These are phyloP conservation scores for Ramaria sp. DNA, from an alignment of 768 basidiomycete species.

Conservation along the genomic window DNA sequence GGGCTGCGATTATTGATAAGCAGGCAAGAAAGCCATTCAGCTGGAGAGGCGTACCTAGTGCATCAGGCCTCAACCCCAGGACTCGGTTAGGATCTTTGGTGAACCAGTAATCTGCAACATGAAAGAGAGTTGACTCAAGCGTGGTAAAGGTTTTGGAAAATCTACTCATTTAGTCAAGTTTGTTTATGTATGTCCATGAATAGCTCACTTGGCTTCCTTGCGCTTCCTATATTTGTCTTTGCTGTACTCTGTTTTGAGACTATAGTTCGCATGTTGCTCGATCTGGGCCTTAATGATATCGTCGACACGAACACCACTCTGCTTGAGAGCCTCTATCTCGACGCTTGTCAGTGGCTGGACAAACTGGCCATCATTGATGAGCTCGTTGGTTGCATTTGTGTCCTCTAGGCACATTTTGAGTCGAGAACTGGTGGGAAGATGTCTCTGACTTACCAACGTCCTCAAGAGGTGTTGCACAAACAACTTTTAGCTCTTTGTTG, in stretches of 20 bases:
- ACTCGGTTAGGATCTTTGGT: conserved; percentile 72
- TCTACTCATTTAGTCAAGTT: conserved; percentile 27
- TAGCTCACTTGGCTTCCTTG: conserved; percentile 86
- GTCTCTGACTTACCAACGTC: conserved; percentile 58
- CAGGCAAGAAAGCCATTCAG: neutral
- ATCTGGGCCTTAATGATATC: conserved; percentile 95
- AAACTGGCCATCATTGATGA: conserved; percentile 79
- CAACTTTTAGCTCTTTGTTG: conserved; percentile 52
- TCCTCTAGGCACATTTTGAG: conserved; percentile 52
- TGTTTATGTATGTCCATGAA: neutral
- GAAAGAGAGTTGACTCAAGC: conserved; percentile 77
- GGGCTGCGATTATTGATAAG: conserved; percentile 31
- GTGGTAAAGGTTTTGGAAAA: conserved; percentile 82
- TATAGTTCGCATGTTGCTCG: conserved; percentile 83
- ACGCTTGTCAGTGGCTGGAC: conserved; percentile 75
- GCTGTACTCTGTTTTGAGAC: conserved; percentile 93
- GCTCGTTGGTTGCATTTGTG: conserved; percentile 92
- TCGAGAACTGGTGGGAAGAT: neutral
- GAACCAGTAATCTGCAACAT: conserved; percentile 86
- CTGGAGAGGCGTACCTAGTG: conserved; percentile 29
- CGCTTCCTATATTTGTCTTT: conserved; percentile 97
- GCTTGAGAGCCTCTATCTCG: conserved; percentile 78
- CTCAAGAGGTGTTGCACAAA: conserved; percentile 53
- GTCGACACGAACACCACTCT: conserved; percentile 74
- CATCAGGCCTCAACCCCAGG: conserved; percentile 77